These are phyloP conservation scores for Thinopyrum elongatum DNA, from an alignment of 176 grass and related monocot species.

Conservation along the genomic window DNA sequence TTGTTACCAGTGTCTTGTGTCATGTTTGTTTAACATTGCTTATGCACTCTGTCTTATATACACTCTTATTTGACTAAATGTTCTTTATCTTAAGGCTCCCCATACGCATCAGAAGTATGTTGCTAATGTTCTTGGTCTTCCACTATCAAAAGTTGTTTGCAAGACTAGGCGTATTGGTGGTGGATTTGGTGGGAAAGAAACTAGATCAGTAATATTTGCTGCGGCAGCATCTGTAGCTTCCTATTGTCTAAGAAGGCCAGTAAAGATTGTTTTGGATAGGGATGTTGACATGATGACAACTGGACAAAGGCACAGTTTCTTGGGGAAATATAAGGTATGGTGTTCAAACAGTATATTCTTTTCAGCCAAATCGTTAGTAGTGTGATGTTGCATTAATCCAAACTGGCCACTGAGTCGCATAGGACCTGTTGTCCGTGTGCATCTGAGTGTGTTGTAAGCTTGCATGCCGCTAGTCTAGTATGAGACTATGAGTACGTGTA, in stretches of 20 bases:
- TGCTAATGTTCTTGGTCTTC: constrained; percentile 71
- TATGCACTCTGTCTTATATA: not conserved
- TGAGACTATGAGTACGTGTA: too few relatives aligned
- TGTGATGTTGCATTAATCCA: not conserved
- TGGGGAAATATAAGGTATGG: constrained; percentile 90
- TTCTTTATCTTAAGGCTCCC: constrained; percentile 55
- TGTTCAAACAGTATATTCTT: not conserved
- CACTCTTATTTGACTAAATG: constrained; percentile 11
- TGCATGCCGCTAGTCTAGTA: too few relatives aligned
- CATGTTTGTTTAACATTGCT: constrained; percentile 6
- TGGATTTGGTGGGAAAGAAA: constrained; percentile 97
- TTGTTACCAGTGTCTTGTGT: not conserved
- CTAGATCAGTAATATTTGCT: constrained; percentile 73
- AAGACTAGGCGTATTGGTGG: constrained; percentile 93
- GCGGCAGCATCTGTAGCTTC: constrained; percentile 70
- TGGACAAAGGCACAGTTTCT: constrained; percentile 89
- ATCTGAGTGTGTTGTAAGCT: too few relatives aligned
- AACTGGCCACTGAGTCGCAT: too few relatives aligned
- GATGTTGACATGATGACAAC: constrained; percentile 88
- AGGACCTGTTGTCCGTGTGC: too few relatives aligned
- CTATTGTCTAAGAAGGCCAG: constrained; percentile 64
- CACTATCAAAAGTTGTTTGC: constrained; percentile 85
- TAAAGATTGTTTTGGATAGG: constrained; percentile 89
- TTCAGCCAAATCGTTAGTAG: not conserved
- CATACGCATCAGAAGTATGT: constrained; percentile 70